Evolutionary conservation across 106 monocot genomes (phyloP).

Genomic region (Dendrobium officinale): DNA sequence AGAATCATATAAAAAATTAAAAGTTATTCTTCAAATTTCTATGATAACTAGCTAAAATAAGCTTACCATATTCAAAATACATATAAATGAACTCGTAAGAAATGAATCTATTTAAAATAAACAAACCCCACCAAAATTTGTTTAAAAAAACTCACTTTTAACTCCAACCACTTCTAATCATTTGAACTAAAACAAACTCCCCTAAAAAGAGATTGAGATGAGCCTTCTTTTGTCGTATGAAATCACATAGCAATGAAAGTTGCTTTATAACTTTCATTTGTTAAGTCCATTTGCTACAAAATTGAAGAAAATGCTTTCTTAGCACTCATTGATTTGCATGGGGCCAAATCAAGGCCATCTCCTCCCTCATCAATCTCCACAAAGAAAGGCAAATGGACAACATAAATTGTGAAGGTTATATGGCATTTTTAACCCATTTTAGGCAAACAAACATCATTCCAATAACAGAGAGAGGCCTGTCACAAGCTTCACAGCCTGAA

Average conservation of each 20-base stretch:
- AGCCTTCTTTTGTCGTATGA: background rate
- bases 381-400: background rate
- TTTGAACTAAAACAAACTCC: too few species aligned
- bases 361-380: background rate
- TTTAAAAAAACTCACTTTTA: too few species aligned
- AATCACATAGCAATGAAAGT: background rate
- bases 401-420: background rate
- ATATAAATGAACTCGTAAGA: too few species aligned
- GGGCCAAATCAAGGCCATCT: background rate
- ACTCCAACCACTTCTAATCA: too few species aligned
- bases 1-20: too few species aligned
- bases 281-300: background rate
- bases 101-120: too few species aligned
- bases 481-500: background rate
- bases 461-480: background rate
- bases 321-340: slow-evolving; percentile 1
- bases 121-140: too few species aligned
- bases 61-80: too few species aligned
- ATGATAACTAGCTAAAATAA: too few species aligned
- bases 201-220: background rate
- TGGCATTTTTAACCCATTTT: background rate
- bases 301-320: background rate
- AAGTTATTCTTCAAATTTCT: too few species aligned
- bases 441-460: background rate
- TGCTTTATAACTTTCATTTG: background rate